Percentiles rank a stretch among this genome's conserved stretches.
Evolutionary conservation across 441 rosid genomes (phyloP).

Genomic region (Eruca vesicaria): DNA sequence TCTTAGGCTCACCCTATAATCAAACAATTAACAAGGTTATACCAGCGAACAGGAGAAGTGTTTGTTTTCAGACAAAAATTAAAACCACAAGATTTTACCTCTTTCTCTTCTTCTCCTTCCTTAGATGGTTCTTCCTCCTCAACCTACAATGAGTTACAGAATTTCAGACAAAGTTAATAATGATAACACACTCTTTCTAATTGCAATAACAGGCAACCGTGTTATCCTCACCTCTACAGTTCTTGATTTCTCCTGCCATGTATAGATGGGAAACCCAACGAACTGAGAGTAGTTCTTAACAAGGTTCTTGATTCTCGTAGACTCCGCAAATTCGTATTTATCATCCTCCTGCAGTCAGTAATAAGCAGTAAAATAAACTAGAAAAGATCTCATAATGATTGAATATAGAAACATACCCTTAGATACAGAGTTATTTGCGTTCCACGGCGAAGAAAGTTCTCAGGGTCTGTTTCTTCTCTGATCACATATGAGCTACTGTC

Average conservation of each 20-base stretch:
- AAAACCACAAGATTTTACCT: not conserved
- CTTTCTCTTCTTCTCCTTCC: slow-evolving; percentile 61
- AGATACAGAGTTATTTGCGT: slow-evolving; percentile 85
- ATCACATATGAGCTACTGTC: slow-evolving; percentile 84
- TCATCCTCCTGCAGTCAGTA: slow-evolving; percentile 70
- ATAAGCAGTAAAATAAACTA: not conserved
- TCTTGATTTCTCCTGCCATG: slow-evolving; percentile 92
- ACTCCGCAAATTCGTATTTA: slow-evolving; percentile 82
- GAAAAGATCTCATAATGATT: not conserved
- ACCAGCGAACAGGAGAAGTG: not conserved
- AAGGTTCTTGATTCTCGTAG: slow-evolving; percentile 68
- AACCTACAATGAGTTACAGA: slow-evolving; percentile 48
- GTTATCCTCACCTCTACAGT: slow-evolving; percentile 71
- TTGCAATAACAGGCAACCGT: not conserved
- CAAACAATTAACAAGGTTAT: slow-evolving; percentile 14
- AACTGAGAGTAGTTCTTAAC: slow-evolving; percentile 97
- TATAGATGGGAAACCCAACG: slow-evolving; percentile 94
- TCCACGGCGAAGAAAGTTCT: slow-evolving; percentile 73
- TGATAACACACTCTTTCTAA: not conserved
- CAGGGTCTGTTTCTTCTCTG: slow-evolving; percentile 83
- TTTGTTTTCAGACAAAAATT: not conserved
- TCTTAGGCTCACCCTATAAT: slow-evolving; percentile 69
- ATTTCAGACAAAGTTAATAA: not conserved
- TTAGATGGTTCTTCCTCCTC: slow-evolving; percentile 85
- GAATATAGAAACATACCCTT: slow-evolving; percentile 43